Base-by-base conservation (phyloP, 805 yeast genomes). In the Tetrapisispora pingtungensis region DNA sequence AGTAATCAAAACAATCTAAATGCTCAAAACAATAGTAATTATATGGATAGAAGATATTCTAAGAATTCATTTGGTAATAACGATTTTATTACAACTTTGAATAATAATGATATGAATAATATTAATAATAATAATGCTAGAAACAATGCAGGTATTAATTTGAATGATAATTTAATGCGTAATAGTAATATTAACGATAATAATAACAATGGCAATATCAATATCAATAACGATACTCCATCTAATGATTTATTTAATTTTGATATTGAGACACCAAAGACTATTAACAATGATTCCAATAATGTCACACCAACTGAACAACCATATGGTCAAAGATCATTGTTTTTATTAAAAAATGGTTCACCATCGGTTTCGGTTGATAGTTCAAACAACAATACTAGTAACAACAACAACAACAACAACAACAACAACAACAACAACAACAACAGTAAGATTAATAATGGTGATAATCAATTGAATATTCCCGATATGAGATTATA, bases 191-290 rank as follows among this genome's bases (percentile, higher is more conserved):
- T 32, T 31, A 3, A 15, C 34, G 32, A 39, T 18, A 40, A 40
- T 24, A 33, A 40, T 26, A 13, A 18, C 14, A 36, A n/a, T 17
- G 13, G 1, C n/a, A 26, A 17, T 31, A 31, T 5, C 30, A 19
- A 36, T 17, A 13, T 22, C 12, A 32, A 37, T 15, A 27, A 32
- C 13, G 37, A 24, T 18, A 12, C 20, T 3, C 10, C n/a, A 17
- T 24, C 35, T 15, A 33, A 40, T 40, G 26, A 33, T 17, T 15
- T 32, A 12, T 34, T 41, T 2, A 41, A 41, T 41, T 33, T 41
- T n/a, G 20, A 41, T 34, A 33, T 41, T n/a, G 34, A 41, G 4
- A 17, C 33, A 17, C 33, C 31, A 15, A 37, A 10, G 7, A 17
- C 26, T 26, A 15, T 8, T 36, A 17, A 18, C 8, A 10, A 28